A percentile compares a stretch with the other conserved stretches of the same genome.
phyloP scores from a whole-genome alignment of 176 grass and related monocot species.

The Musa beccarii region DNA sequence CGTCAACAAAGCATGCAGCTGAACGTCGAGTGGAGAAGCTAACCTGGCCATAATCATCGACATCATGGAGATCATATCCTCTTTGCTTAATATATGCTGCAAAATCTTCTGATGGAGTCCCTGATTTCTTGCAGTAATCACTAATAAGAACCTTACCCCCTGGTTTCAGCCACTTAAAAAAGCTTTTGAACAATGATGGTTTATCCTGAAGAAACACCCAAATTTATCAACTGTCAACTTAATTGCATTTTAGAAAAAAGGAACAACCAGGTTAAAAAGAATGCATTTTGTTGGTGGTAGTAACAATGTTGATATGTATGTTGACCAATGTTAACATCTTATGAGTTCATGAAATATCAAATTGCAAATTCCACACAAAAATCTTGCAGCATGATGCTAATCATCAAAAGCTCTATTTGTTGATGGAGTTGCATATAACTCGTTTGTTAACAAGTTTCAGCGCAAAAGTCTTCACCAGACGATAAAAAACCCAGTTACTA shows the following conservation, averaged over 20 bases:
- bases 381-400: neutral
- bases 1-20: neutral
- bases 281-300: neutral
- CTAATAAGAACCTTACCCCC: constrained; percentile 88
- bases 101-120: constrained; percentile 69
- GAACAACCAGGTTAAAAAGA: neutral
- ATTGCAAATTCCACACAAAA: no score
- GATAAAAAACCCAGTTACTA: neutral
- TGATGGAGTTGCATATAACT: neutral
- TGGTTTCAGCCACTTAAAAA: constrained; percentile 93
- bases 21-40: constrained; percentile 9
- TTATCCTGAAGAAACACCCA: constrained; percentile 56
- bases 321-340: neutral
- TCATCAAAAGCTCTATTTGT: neutral
- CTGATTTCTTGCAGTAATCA: constrained; percentile 85
- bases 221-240: neutral
- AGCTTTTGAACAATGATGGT: constrained; percentile 65
- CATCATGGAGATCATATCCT: constrained; percentile 89
- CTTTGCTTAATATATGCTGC: constrained; percentile 68
- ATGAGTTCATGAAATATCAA: no score
- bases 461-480: neutral
- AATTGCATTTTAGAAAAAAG: neutral
- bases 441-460: neutral
- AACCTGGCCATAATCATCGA: constrained; percentile 89
- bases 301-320: neutral